Base-by-base conservation (phyloP, 2,329 filamentous ascomycete genomes). In the Colletotrichum somersetense region DNA sequence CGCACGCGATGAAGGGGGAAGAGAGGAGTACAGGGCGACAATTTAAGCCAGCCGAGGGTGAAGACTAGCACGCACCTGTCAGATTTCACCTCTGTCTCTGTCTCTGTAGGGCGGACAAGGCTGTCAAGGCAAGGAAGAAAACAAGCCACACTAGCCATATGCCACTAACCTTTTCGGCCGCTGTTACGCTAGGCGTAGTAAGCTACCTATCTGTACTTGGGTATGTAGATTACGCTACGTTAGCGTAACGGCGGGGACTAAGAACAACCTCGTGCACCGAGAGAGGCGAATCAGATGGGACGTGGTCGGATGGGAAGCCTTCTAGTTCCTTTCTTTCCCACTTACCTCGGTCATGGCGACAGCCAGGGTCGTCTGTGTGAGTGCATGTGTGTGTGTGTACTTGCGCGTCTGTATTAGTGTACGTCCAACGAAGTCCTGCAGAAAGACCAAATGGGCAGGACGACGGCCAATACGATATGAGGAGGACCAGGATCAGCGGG, bases 241-340 rank as follows among this genome's bases (percentile, higher is more conserved):
- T 48, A 71, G 68, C 57, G 64, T 52, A 71, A 71, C 68, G 68
- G 68, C 68, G 57, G 68, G 57, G 57, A 62, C 57, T 57, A 67
- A 62, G 55, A 57, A 62, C 55, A 58, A 42, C 68, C 63, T 56
- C 62, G 67, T 56, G 62, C 53, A 23, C 62, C 42, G 55, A 53
- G n/a, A 53, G 46, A 66, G n/a, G 8, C 46, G 38, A 4, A 40
- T n/a, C n/a, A 70, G 26, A 52, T 40, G 55, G 53, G 48, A 53
- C 12, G 46, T 6, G 42, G 8, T 44, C 42, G 42, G 6, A 20
- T 44, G 18, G 42, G 16, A 23, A 14, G 30, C 38, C 53, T 35
- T 46, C 44, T 55, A 26, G 46, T 14, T 55, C 62, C 52, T 46
- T 48, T 20, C n/a, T 23, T 5, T 55, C 35, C 12, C 26, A 10